These are phyloP conservation scores for Sinapis alba DNA, from an alignment of 441 rosid genomes.

Conservation along the genomic window DNA sequence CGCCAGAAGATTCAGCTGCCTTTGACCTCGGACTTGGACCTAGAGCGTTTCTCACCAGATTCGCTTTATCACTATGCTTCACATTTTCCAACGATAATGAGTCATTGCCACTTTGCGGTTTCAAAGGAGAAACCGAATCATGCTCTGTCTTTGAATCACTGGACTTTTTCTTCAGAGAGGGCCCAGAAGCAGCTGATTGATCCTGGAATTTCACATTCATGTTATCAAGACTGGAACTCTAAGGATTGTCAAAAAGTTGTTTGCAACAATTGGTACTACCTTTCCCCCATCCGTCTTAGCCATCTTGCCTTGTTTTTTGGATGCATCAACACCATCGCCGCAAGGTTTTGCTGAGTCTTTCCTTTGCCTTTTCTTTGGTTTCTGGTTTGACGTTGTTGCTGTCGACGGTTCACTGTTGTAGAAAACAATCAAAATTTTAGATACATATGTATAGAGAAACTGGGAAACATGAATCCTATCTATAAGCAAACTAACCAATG, in stretches of 20 bases:
- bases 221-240: slow-evolving; percentile 45
- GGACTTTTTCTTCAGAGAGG: slow-evolving; percentile 59
- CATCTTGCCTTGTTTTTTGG: slow-evolving; percentile 62
- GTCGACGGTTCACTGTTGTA: slow-evolving; percentile 58
- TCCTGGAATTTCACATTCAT: slow-evolving; percentile 51
- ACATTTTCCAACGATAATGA: slow-evolving; percentile 45
- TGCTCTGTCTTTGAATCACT: slow-evolving; percentile 49
- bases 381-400: slow-evolving; percentile 55
- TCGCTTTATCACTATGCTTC: slow-evolving; percentile 54
- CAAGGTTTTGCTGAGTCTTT: slow-evolving; percentile 59
- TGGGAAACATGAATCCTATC: neutral
- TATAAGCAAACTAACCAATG: neutral
- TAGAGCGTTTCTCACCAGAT: slow-evolving; percentile 45
- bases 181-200: slow-evolving; percentile 49
- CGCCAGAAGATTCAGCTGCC: slow-evolving; percentile 55
- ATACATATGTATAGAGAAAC: neutral
- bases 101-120: slow-evolving; percentile 53
- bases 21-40: slow-evolving; percentile 50
- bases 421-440: slow-evolving; percentile 33
- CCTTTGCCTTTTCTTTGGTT: slow-evolving; percentile 85
- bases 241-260: slow-evolving; percentile 40
- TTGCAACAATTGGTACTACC: slow-evolving; percentile 40
- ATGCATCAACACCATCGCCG: slow-evolving; percentile 49
- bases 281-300: slow-evolving; percentile 48
- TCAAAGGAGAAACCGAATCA: slow-evolving; percentile 49